Evolutionary conservation across 1,284 basidiomycete species (phyloP).

Genomic region (Malassezia dermatis): DNA sequence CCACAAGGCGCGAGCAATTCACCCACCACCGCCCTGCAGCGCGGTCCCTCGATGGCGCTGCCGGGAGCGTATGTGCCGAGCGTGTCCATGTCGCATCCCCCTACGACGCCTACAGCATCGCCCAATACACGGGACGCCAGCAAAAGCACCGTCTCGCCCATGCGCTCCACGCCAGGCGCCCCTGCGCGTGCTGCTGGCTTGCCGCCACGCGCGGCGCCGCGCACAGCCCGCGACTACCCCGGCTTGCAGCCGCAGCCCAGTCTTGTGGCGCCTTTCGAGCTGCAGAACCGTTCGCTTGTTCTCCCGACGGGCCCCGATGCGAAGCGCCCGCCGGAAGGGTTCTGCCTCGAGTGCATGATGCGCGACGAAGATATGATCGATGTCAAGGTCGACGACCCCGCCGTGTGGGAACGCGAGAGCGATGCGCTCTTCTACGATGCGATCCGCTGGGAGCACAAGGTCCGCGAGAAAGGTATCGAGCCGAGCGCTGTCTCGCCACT

Average conservation of each 20-base stretch:
- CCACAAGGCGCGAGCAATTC: background rate
- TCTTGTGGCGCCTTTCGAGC: constrained; percentile 44
- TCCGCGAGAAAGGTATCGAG: constrained; percentile 8
- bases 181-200: background rate
- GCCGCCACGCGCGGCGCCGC: background rate
- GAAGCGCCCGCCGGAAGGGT: constrained; percentile 20
- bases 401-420: constrained; percentile 81
- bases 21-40: background rate
- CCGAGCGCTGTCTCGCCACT: background rate
- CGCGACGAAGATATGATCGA: constrained; percentile 96
- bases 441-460: constrained; percentile 57
- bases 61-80: constrained; percentile 1
- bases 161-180: background rate
- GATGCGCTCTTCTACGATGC: constrained; percentile 74
- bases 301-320: constrained; percentile 39
- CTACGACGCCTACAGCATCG: background rate
- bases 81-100: background rate
- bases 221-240: constrained; percentile 26
- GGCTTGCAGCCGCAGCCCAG: constrained; percentile 41
- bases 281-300: constrained; percentile 43
- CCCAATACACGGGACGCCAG: background rate
- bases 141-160: background rate
- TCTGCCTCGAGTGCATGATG: constrained; percentile 97
- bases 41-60: background rate
- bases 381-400: constrained; percentile 72